These are phyloP conservation scores for Nepenthes gracilis DNA, from an alignment of 148 eudicot genomes.

Conservation along the genomic window DNA sequence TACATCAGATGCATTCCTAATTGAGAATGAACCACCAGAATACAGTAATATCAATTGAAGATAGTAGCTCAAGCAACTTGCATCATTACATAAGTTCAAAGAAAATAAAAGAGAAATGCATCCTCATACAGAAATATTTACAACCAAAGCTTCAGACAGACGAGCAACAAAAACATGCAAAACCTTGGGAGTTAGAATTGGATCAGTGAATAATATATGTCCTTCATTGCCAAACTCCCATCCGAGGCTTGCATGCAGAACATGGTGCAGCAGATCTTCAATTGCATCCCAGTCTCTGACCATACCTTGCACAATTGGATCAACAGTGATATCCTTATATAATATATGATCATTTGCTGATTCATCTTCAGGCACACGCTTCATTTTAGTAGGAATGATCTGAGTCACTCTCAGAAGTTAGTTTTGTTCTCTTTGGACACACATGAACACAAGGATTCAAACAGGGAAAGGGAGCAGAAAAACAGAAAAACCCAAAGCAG, in stretches of 20 bases:
- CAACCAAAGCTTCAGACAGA: neutral
- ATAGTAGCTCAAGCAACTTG: neutral
- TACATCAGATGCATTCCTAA: too few relatives aligned
- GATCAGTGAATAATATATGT: conserved; percentile 89
- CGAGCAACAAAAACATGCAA: conserved; percentile 3
- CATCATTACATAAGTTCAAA: neutral
- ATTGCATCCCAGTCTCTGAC: conserved; percentile 92
- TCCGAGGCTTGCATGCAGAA: conserved; percentile 67
- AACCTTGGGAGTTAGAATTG: conserved; percentile 94
- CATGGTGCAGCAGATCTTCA: conserved; percentile 91
- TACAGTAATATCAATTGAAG: too few relatives aligned
- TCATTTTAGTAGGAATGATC: conserved; percentile 94
- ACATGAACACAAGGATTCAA: neutral
- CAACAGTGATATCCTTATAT: conserved; percentile 45
- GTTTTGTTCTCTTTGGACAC: neutral
- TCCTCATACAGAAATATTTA: neutral
- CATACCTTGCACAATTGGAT: conserved; percentile 84
- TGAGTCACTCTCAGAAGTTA: conserved; percentile 25
- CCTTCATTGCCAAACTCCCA: conserved; percentile 99
- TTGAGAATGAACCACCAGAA: too few relatives aligned
- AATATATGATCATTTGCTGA: conserved; percentile 20
- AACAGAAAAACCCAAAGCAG: neutral
- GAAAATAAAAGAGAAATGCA: neutral
- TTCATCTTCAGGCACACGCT: conserved; percentile 67
- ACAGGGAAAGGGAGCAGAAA: neutral